These are phyloP conservation scores for Chalciporus chontae DNA, from an alignment of 768 basidiomycete genomes.

Conservation along the genomic window DNA sequence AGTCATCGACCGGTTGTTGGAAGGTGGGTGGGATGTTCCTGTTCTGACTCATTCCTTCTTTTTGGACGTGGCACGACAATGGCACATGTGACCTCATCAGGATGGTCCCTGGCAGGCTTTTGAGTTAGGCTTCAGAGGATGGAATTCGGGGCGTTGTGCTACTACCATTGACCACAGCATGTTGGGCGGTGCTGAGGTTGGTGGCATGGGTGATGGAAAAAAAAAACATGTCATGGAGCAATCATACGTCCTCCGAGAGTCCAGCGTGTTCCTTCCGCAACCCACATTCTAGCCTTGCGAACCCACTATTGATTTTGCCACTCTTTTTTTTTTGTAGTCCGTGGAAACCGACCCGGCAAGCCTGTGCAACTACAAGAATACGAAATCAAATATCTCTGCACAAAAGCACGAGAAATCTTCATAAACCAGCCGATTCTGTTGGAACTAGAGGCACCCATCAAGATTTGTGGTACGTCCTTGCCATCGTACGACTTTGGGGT, in stretches of 20 bases:
- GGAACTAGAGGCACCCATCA: constrained; percentile 98
- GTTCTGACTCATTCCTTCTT: constrained; percentile 8
- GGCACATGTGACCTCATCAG: not conserved
- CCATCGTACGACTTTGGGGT: constrained; percentile 4
- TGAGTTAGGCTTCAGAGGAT: not conserved
- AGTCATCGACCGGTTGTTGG: constrained; percentile 96
- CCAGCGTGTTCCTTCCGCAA: constrained; percentile 10
- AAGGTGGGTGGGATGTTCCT: constrained; percentile 67
- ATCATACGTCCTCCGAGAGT: not conserved
- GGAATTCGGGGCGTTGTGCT: constrained; percentile 10
- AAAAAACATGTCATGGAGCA: constrained; percentile 5
- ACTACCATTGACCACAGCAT: constrained; percentile 4
- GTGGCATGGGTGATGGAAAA: constrained; percentile 8
- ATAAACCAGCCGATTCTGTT: constrained; percentile 98
- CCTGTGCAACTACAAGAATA: constrained; percentile 97
- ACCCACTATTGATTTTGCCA: constrained; percentile 5
- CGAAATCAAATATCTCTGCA: constrained; percentile 99
- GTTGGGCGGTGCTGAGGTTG: constrained; percentile 9
- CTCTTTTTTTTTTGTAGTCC: constrained; percentile 53
- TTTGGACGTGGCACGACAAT: not conserved
- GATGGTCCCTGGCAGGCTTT: not conserved
- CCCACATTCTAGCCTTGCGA: constrained; percentile 4
- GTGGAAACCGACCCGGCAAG: constrained; percentile 97
- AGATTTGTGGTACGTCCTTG: constrained; percentile 86
- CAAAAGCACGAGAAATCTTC: constrained; percentile 98